A percentile compares a stretch with the other conserved stretches of the same genome.
Conservation (phyloP, 1,284 basidiomycete genomes). For the Termitomyces sp. region DNA sequence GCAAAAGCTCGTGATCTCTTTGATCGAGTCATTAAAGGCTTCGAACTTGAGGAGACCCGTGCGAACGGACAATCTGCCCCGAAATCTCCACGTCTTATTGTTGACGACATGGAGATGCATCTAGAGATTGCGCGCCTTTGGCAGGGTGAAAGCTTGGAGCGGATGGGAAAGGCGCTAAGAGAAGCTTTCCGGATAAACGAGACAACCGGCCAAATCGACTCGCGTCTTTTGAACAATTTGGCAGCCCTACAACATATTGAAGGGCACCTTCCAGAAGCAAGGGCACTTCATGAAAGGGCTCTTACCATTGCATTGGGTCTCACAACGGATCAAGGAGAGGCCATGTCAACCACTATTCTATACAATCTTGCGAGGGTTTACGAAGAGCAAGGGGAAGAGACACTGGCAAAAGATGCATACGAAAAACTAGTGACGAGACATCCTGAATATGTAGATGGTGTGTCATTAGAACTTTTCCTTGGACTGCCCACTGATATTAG, state of each 20-base stretch:
- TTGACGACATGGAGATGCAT: slow-evolving; percentile 79
- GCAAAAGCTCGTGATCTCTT: slow-evolving; percentile 75
- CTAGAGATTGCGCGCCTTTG: slow-evolving; percentile 84
- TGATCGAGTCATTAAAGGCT: slow-evolving; percentile 65
- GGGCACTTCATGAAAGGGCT: slow-evolving; percentile 62
- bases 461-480: slow-evolving; percentile 22
- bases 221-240: slow-evolving; percentile 79
- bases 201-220: slow-evolving; percentile 44
- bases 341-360: slow-evolving; percentile 73
- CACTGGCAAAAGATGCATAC: slow-evolving; percentile 78
- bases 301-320: slow-evolving; percentile 51
- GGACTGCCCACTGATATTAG: slow-evolving; percentile 6
- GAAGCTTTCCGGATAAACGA: slow-evolving; percentile 66
- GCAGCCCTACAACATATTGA: slow-evolving; percentile 75
- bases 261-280: slow-evolving; percentile 52
- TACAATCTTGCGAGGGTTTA: slow-evolving; percentile 89
- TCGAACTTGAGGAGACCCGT: slow-evolving; percentile 52
- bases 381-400: slow-evolving; percentile 73
- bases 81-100: slow-evolving; percentile 49
- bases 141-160: slow-evolving; percentile 76
- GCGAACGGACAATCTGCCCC: slow-evolving; percentile 32
- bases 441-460: slow-evolving; percentile 92
- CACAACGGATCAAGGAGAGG: slow-evolving; percentile 51
- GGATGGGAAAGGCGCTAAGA: slow-evolving; percentile 66
- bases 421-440: slow-evolving; percentile 79